Evolutionary conservation across 202 grass and related monocot genomes (phyloP).

Genomic region (Eragrostis tef): DNA sequence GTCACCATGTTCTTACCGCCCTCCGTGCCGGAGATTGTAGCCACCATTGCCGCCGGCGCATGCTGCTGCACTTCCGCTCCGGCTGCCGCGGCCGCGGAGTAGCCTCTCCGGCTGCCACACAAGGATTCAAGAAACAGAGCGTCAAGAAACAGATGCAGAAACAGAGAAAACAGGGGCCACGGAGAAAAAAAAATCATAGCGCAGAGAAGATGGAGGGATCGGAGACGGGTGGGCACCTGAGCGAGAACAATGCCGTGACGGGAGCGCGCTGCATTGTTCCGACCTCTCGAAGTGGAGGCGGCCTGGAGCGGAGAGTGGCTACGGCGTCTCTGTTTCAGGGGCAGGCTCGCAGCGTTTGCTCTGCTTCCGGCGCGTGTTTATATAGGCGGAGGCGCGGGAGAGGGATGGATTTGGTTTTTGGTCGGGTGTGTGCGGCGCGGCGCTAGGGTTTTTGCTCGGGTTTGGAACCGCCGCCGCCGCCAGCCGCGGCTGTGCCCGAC

Average conservation of each 20-base stretch:
- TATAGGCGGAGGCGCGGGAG: not conserved
- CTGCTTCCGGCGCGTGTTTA: not conserved
- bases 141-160: not conserved
- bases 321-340: conserved; percentile 1
- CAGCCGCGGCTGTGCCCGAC: not conserved
- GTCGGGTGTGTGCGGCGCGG: not conserved
- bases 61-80: conserved; percentile 1
- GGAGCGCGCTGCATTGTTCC: conserved; percentile 25
- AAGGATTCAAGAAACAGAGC: conserved; percentile 1
- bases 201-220: not conserved
- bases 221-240: not conserved
- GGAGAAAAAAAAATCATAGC: not conserved
- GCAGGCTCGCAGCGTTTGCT: not conserved
- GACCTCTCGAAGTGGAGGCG: not conserved
- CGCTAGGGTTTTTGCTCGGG: conserved; percentile 45
- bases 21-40: not conserved
- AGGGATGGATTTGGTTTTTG: not conserved
- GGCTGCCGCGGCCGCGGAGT: conserved; percentile 9
- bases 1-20: not conserved
- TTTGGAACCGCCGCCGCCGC: not conserved
- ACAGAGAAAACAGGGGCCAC: no score
- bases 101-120: conserved; percentile 39
- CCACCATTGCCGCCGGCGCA: conserved; percentile 2
- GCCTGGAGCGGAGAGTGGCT: not conserved
- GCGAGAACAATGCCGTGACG: conserved; percentile 1